These are phyloP conservation scores for Lentinula raphanica DNA, from an alignment of 768 basidiomycete genomes.

Conservation along the genomic window DNA sequence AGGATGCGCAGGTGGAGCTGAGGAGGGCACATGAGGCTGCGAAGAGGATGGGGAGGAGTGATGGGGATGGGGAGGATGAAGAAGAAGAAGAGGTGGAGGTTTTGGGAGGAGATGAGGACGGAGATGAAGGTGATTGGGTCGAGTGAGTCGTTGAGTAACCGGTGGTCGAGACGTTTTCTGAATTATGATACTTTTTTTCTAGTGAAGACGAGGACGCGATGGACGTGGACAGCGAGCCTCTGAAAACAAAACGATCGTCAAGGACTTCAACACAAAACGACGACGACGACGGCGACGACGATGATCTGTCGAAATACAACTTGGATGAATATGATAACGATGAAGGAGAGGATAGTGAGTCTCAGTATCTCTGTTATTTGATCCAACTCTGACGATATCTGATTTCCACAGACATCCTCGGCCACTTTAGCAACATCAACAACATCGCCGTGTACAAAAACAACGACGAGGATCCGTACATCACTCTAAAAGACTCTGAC, in stretches of 20 bases:
- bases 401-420: constrained; percentile 46
- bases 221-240: constrained; percentile 46
- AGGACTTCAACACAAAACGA: neutral
- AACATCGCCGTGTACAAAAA: constrained; percentile 88
- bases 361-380: neutral
- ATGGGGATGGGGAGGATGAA: constrained; percentile 59
- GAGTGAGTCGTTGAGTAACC: constrained; percentile 2
- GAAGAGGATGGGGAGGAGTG: constrained; percentile 61
- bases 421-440: constrained; percentile 94
- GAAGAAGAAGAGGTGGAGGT: too few relatives aligned
- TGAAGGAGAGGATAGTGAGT: constrained; percentile 30
- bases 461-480: constrained; percentile 93
- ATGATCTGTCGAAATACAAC: constrained; percentile 83
- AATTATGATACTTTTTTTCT: constrained; percentile 15
- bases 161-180: constrained; percentile 9
- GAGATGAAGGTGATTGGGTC: constrained; percentile 13
- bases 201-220: constrained; percentile 55
- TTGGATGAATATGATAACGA: constrained; percentile 92
- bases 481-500: constrained; percentile 84
- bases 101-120: constrained; percentile 67
- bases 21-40: constrained; percentile 77
- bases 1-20: constrained; percentile 83
- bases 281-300: constrained; percentile 28
- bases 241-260: too few relatives aligned
- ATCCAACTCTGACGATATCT: neutral